Percentiles rank a stretch among this genome's conserved stretches.
These are phyloP conservation scores for Penicillium corylophilum DNA, from an alignment of 2,329 filamentous ascomycete genomes.

Conservation along the genomic window DNA sequence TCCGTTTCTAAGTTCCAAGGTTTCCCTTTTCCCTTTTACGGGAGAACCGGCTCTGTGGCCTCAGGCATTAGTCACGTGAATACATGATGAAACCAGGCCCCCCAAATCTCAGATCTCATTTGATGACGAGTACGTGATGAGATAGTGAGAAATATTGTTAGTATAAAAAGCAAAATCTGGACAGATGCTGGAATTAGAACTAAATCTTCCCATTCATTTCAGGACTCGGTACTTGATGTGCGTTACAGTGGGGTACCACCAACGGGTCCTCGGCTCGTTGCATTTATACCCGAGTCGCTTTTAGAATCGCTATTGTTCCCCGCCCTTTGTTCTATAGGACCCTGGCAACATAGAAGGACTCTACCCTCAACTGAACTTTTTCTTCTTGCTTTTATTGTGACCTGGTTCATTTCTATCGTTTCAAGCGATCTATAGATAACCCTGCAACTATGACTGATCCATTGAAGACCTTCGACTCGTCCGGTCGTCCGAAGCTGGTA, in stretches of 20 bases:
- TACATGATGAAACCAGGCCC: neutral
- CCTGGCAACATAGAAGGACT: neutral
- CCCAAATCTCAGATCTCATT: neutral
- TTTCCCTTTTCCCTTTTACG: neutral
- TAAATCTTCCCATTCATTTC: too few species aligned
- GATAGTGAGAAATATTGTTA: neutral
- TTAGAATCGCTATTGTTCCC: constrained; percentile 5
- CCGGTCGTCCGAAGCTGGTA: constrained; percentile 28
- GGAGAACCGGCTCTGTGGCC: neutral
- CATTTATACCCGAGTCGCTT: constrained; percentile 15
- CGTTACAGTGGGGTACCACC: neutral
- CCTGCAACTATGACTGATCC: constrained; percentile 34
- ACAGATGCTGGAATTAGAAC: neutral
- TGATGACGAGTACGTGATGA: neutral
- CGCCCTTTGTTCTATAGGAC: neutral
- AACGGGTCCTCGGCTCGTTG: constrained; percentile 10
- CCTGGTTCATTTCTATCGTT: neutral
- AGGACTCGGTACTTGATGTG: neutral
- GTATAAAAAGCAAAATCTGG: neutral
- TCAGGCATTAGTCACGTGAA: neutral
- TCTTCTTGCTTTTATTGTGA: neutral
- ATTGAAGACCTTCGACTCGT: constrained; percentile 33
- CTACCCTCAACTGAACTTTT: neutral
- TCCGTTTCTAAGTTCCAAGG: neutral
- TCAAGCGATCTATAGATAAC: neutral